Evolutionary conservation across 768 basidiomycete genomes (phyloP), one percentile per base, ranked within the genome.

Genomic region (Gloeostereum incarnatum): DNA sequence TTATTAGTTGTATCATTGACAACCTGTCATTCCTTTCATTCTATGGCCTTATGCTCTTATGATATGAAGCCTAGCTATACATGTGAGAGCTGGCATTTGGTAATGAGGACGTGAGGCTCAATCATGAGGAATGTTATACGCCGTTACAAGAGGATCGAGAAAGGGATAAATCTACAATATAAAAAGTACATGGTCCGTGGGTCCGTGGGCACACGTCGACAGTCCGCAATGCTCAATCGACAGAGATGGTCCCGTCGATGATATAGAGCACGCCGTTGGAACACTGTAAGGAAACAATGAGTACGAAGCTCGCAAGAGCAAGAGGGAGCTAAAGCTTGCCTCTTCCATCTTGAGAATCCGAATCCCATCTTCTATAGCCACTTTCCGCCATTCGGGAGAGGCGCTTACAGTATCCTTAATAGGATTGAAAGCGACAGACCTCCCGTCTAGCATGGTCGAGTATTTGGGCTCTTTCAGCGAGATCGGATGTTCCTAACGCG

Each of bases 271-370:
- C 51, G 4, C 69, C 65, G 38, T 69, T 70, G 18, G 48, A 50
- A n/a, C 57, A 68, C 68, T 69, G 36, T 10, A 16, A 18, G 13
- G 17, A 3, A 9, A 27, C 16, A 27, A 42, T 31, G 35, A 36
- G 30, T 40, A 20, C 43, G 31, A 13, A 38, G n/a, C n/a, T 19
- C 6, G 30, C 35, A 23, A 31, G 10, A 8, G 23, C 10, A 30
- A 31, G 18, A 46, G 14, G 2, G 7, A 10, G 23, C 11, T 40
- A 3, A 39, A 18, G 25, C 64, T 36, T 35, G 84, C 88, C 70
- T 81, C 69, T 53, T 71, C 80, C 68, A 65, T 74, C 1, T 53
- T 66, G 16, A 73, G 45, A 29, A 91, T 80, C 27, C 55, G 69
- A 6, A 74, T 56, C 9, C 68, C 68, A 26, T 66, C 68, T 38